Conservation (phyloP, 2,329 filamentous ascomycete species). For the Zelopaecilomyces penicillatus region DNA sequence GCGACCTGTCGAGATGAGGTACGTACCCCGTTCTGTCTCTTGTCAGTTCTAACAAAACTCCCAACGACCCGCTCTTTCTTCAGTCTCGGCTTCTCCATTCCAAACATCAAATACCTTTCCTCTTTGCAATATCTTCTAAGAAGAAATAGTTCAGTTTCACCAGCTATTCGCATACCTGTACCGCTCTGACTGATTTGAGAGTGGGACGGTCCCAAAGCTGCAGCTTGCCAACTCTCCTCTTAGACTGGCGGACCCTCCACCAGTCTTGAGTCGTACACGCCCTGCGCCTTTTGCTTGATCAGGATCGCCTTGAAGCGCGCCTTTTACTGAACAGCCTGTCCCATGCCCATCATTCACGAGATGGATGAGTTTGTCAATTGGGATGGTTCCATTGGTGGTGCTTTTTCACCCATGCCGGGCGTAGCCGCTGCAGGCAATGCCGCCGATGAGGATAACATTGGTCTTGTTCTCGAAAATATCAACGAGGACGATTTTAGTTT, state of each 20-base stretch:
- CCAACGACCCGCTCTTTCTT: slow-evolving; percentile 4
- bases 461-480: slow-evolving; percentile 46
- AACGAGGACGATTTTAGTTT: slow-evolving; percentile 53
- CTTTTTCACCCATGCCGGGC: slow-evolving; percentile 22
- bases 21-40: not conserved
- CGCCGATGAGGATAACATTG: slow-evolving; percentile 31
- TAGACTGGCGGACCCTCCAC: no score
- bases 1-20: not conserved
- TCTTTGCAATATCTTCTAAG: no score
- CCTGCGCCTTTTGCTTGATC: slow-evolving; percentile 16
- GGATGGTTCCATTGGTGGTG: slow-evolving; percentile 35
- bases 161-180: no score
- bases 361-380: slow-evolving; percentile 58
- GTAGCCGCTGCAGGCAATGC: slow-evolving; percentile 29
- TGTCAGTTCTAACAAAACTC: slow-evolving; percentile 5
- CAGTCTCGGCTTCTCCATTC: not conserved
- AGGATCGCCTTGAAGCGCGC: not conserved
- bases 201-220: no score
- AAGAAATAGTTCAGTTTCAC: no score
- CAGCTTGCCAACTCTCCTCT: no score
- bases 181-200: no score
- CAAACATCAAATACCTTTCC: no score
- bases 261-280: not conserved
- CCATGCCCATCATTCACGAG: slow-evolving; percentile 35
- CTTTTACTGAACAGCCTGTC: slow-evolving; percentile 1